Base-by-base conservation (phyloP, 192 early-diverging fungal species). In the Helicostylum pulchrum region DNA sequence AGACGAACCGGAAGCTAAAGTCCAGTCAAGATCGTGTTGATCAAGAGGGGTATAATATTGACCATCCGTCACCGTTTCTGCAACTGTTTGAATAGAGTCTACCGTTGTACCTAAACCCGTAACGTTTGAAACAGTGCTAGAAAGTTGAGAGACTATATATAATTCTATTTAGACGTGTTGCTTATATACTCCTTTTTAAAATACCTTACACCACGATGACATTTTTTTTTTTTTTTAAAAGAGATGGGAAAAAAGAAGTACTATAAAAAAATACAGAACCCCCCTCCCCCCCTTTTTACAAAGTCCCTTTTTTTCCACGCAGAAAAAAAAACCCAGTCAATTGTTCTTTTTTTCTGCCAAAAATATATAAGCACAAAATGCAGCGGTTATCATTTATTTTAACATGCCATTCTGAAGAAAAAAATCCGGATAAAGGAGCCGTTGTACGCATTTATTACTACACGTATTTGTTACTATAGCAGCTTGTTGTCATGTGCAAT, bases 21-120 rank as follows among this genome's bases (percentile, higher is more conserved):
- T 80, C 88, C 90, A 90, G 19, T 84, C 84, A 61, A 88, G 80
- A 70, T 92, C 90, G 53, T 83, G 67, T 15, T 80, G 75, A 34
- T 82, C 76, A 26, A 85, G 50, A 10, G 78, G 71, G 21, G 71
- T 68, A 57, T 73, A 85, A 45, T 79, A 75, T 30, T 78, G 72
- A 20, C 72, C 76, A 66, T 68, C 61, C 11, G 44, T 60, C 14
- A 63, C 73, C n/a, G 73, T 67, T 3, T 75, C 73, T n/a, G 68
- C 73, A 26, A 70, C 64, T 9, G 73, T 67, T 50, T 75, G 66
- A 60, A 72, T 63, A 46, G 45, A 43, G 20, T 72, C 70, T 3
- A 66, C 70, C 0, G 59, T 72, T 12, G 45, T 39, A 5, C 65
- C 60, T 26, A 72, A 26, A 53, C 70, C 70, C 11, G 70, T 62